phyloP scores from a whole-genome alignment of 139 green algal species.

The Chlamydomonas eustigma region DNA sequence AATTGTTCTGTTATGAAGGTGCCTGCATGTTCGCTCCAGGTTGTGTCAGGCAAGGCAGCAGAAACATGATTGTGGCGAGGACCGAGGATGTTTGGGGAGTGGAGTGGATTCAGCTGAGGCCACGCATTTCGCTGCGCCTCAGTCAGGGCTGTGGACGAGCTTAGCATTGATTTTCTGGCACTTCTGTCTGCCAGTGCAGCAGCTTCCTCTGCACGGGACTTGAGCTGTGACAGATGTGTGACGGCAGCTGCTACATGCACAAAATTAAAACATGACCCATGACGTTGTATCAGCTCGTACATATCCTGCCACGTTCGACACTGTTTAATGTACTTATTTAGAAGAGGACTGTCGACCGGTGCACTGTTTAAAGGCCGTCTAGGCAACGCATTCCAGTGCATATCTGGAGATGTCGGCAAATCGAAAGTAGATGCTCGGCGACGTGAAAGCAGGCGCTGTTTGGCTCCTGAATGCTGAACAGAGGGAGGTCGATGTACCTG shows the following conservation, averaged over 20 bases:
- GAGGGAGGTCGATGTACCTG: too few relatives aligned
- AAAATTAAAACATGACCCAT: background rate
- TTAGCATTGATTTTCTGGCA: background rate
- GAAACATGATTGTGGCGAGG: too few relatives aligned
- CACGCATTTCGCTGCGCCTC: background rate
- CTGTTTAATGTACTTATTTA: background rate
- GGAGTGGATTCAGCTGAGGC: too few relatives aligned
- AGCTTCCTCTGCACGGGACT: background rate
- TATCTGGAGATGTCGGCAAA: too few relatives aligned
- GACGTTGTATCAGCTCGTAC: background rate
- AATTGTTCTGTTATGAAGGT: too few relatives aligned
- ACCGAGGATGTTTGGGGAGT: too few relatives aligned
- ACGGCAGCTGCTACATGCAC: background rate
- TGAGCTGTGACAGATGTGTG: conserved; percentile 7
- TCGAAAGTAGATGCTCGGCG: too few relatives aligned
- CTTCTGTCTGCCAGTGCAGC: background rate
- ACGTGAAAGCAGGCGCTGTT: too few relatives aligned
- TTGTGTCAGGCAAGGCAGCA: too few relatives aligned
- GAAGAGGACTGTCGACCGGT: background rate
- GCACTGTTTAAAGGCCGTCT: background rate
- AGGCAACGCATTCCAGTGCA: too few relatives aligned
- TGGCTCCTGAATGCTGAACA: too few relatives aligned
- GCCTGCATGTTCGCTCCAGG: too few relatives aligned
- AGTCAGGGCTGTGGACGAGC: background rate
- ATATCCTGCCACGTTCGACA: background rate